Evolutionary conservation across 2,329 filamentous ascomycete species (phyloP), one percentile per base, ranked within the genome.

Genomic region (Colletotrichum tropicicola): DNA sequence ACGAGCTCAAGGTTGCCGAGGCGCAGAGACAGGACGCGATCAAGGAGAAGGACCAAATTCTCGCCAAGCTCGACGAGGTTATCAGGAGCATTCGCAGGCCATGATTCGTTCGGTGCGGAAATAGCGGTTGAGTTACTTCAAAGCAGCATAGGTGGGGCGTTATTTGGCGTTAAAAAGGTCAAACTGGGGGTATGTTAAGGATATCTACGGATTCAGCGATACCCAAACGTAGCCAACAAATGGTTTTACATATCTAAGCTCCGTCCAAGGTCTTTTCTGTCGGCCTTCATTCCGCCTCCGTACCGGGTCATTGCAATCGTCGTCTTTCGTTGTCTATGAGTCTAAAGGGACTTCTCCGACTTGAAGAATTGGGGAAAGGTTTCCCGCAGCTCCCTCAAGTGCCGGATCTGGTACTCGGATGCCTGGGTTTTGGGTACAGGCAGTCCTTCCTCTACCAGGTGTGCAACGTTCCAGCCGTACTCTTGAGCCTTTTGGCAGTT

Each of bases 281-380:
- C 43, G 9, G 9, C n/a, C 15, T 8, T n/a, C 30, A 8, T 19
- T 48, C 5, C 19, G 17, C 25, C 12, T 41, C 23, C 23, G n/a
- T 47, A 7, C 5, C 23, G 4, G 13, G n/a, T 53, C 47, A 25
- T 39, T 32, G 10, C 32, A 49, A 21, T n/a, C 45, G 6, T 25
- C 7, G 5, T 52, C 19, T 28, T 21, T 41, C 17, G 25, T 53
- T 6, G 21, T 35, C 28, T 30, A 28, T 9, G 12, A 6, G 12
- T 47, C 41, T 59, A 64, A 23, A 41, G 6, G 12, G 32, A 17
- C 19, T 47, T 71, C 17, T 68, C 71, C 5, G 79, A 80, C 77
- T 92, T 96, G 84, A 99, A 98, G 67, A 97, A 88, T 61, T 97
- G 89, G 0, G 96, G 94, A 70, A 95, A 98, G 10, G 92, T 78